Evolutionary conservation across 192 early-diverging fungal species (phyloP).

Genomic region (Coemansia sp.): DNA sequence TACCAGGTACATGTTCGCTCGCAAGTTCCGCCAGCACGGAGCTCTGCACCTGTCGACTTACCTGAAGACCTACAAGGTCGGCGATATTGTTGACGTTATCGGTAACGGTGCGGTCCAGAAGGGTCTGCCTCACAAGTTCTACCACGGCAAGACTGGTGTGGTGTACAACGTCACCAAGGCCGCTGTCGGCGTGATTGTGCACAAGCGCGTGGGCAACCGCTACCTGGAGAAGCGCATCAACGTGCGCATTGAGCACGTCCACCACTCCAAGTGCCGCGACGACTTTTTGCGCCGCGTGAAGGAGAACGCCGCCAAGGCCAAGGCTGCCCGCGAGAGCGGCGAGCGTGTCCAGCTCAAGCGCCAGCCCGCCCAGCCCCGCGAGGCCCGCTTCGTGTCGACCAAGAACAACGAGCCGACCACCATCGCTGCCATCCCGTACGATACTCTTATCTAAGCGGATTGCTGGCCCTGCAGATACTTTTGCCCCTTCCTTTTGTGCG

Average conservation of each 20-base stretch:
- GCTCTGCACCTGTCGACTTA: slow-evolving; percentile 93
- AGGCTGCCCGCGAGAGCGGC: slow-evolving; percentile 80
- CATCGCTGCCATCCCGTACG: slow-evolving; percentile 94
- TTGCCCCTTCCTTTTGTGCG: neutral
- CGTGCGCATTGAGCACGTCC: slow-evolving; percentile 97
- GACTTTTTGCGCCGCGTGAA: slow-evolving; percentile 98
- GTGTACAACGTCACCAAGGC: slow-evolving; percentile 99
- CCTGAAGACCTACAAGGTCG: slow-evolving; percentile 97
- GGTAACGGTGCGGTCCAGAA: slow-evolving; percentile 98
- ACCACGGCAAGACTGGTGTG: slow-evolving; percentile 98
- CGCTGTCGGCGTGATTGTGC: slow-evolving; percentile 95
- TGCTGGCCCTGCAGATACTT: neutral
- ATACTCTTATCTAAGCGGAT: slow-evolving; percentile 59
- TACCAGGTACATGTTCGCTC: slow-evolving; percentile 96
- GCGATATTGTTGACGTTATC: slow-evolving; percentile 99
- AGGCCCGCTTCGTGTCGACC: slow-evolving; percentile 84
- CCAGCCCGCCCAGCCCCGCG: slow-evolving; percentile 83
- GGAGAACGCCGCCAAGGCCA: slow-evolving; percentile 83
- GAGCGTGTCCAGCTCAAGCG: slow-evolving; percentile 82
- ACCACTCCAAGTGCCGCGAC: slow-evolving; percentile 98
- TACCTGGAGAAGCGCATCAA: slow-evolving; percentile 99
- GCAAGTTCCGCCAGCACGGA: slow-evolving; percentile 95
- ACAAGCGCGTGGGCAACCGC: slow-evolving; percentile 98
- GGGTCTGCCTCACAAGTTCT: slow-evolving; percentile 99
- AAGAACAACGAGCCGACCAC: slow-evolving; percentile 88